phyloP scores from a whole-genome alignment of 495 filamentous ascomycete genomes.

The Sphaerosporella brunnea region DNA sequence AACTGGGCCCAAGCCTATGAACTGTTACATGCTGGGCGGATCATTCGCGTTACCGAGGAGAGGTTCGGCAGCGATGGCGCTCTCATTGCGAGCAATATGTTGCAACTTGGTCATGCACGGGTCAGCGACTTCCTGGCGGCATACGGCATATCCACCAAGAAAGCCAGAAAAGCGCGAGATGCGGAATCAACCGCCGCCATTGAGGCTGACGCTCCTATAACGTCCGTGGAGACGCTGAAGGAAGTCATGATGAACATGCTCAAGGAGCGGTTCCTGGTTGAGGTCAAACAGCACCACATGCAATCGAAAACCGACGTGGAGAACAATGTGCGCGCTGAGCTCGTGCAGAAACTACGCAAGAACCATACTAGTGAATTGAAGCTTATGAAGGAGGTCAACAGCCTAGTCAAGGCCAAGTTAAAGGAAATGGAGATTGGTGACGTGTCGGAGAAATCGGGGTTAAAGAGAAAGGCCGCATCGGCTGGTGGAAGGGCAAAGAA shows the following conservation, averaged over 20 bases:
- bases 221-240: slow-evolving; percentile 20
- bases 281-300: slow-evolving; percentile 24
- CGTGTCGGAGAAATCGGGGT: slow-evolving; percentile 26
- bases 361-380: slow-evolving; percentile 35
- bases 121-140: slow-evolving; percentile 43
- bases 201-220: slow-evolving; percentile 9
- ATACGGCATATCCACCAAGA: slow-evolving; percentile 17
- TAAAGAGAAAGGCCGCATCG: slow-evolving; percentile 35
- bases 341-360: slow-evolving; percentile 28
- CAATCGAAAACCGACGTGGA: slow-evolving; percentile 28
- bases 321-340: slow-evolving; percentile 29
- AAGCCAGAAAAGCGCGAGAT: slow-evolving; percentile 3
- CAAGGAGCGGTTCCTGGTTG: slow-evolving; percentile 18
- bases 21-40: slow-evolving; percentile 61
- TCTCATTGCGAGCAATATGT: slow-evolving; percentile 51
- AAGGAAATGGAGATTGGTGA: slow-evolving; percentile 30
- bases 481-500: slow-evolving; percentile 27
- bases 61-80: slow-evolving; percentile 47
- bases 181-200: neutral
- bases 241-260: slow-evolving; percentile 24
- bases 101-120: slow-evolving; percentile 59
- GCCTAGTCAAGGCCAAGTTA: slow-evolving; percentile 38
- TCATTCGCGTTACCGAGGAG: slow-evolving; percentile 53
- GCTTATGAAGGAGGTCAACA: slow-evolving; percentile 37
- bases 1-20: slow-evolving; percentile 48